Base-by-base conservation (phyloP, 2,329 filamentous ascomycete species). In the Dactylellina haptotyla region DNA sequence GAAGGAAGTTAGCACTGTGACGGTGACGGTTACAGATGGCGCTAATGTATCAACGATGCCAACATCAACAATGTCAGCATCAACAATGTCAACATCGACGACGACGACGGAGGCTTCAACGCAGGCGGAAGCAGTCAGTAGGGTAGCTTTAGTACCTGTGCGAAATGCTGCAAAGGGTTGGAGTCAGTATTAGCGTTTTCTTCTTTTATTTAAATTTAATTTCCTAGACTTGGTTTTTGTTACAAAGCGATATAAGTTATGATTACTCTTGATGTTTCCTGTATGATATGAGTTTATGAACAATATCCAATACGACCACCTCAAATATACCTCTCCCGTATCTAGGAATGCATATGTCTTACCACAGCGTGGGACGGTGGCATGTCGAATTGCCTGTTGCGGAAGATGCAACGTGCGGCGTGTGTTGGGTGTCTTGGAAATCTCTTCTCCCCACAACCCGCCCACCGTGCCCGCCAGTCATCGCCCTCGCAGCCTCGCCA, bases 371-470 rank as follows among this genome's bases (percentile, higher is more conserved):
- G n/a, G n/a, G n/a, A n/a, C n/a, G n/a, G n/a, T n/a, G n/a, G n/a
- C n/a, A n/a, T n/a, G n/a, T n/a, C n/a, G 14, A 6, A 16, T 43
- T 43, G 14, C 30, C 39, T 14, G 16, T 25, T 46, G 43, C n/a
- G 20, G 6, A 4, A 28, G 45, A 12, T 26, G 25, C 23, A 28
- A 50, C 45, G 23, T 10, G 20, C 20, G 23, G 6, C 8, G 45
- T n/a, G 63, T 37, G 50, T 65, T 58, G 34, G 32, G 10, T 23
- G 26, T 30, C 53, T 41, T 56, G 25, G 51, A 67, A 67, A 67
- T 67, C 41, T 67, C 53, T 67, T 57, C 51, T 50, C 41, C 62
- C 50, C 62, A 65, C 62, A 57, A 4, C 37, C 46, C 10, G 12
- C 14, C 14, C 46, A 18, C 34, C 39, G 34, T 46, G 18, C 26